Base-by-base conservation (phyloP, 108 stramenopile species). In the Cyclotella distinguenda region DNA sequence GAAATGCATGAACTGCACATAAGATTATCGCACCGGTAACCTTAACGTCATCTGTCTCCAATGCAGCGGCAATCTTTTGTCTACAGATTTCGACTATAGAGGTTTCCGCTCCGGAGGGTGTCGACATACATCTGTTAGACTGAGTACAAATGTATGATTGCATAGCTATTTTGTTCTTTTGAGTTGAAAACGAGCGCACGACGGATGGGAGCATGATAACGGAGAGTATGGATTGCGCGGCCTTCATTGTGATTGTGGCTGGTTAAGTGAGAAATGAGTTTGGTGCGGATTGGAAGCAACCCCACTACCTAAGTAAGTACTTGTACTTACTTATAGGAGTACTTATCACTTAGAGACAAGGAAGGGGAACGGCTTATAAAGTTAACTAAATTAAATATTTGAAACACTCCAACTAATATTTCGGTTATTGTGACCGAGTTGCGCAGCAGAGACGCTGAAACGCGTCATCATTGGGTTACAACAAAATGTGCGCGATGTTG, bases 81-180 rank as follows among this genome's bases (percentile, higher is more conserved):
- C 74, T 60, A 72, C 92, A 93, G 9, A 68, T 75, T 21, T 86
- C 86, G 18, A 93, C 92, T 55, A 93, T 74, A 33, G 86, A 78
- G 18, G 83, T 84, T 6, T 81, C 82, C 13, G 68, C 44, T 31
- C 49, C 63, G 0, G 32, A 49, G 8, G 48, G 47, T 27, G 63
- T 44, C 11, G 63, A 64, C 63, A 64, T 64, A 49, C 49, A 51
- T 26, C 48, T 48, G 3, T 22, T 19, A 21, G 50, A 1, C 23
- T 36, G 2, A 10, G 33, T 1, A 50, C 38, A 18, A 36, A 26
- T 12, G 19, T 11, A 11, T 38, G 32, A 5, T 15, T 26, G 36
- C 18, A 11, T 3, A 13, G 18, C 13, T 4, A 40, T 0, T 8
- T 25, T 15, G 1, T 23, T 51, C 18, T 23, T 64, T 64, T 49